phyloP scores from a whole-genome alignment of 2,329 filamentous ascomycete species.

The Fusarium napiforme region DNA sequence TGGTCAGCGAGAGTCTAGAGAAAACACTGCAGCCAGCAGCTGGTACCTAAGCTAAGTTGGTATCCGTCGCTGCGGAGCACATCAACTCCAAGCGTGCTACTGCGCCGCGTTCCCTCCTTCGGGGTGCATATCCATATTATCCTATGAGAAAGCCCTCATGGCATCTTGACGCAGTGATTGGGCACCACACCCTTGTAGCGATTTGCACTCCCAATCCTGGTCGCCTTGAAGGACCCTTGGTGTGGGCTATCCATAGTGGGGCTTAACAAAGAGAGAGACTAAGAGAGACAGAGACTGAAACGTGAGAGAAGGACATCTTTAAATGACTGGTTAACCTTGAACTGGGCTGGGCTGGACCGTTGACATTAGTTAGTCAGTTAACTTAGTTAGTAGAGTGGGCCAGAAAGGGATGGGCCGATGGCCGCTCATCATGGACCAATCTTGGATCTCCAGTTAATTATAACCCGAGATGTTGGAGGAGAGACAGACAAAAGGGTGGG shows the following conservation, averaged over 20 bases:
- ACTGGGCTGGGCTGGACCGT: slow-evolving; percentile 29
- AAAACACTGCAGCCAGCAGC: neutral
- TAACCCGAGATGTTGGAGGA: neutral
- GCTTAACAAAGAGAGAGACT: neutral
- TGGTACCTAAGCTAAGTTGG: neutral
- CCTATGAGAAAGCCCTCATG: slow-evolving; percentile 46
- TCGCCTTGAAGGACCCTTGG: slow-evolving; percentile 31
- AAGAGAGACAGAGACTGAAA: neutral
- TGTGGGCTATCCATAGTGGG: slow-evolving; percentile 25
- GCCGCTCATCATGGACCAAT: slow-evolving; percentile 30
- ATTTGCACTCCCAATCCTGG: slow-evolving; percentile 41
- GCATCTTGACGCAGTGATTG: slow-evolving; percentile 49
- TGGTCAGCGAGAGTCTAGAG: slow-evolving; percentile 25
- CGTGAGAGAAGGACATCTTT: neutral
- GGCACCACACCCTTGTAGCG: slow-evolving; percentile 47
- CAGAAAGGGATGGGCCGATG: slow-evolving; percentile 43
- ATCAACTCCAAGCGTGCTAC: slow-evolving; percentile 36
- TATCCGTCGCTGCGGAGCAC: slow-evolving; percentile 29
- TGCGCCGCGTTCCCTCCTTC: slow-evolving; percentile 59
- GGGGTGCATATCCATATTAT: slow-evolving; percentile 47
- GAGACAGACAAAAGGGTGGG: slow-evolving; percentile 10
- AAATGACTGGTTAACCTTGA: slow-evolving; percentile 17
- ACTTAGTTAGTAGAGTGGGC: slow-evolving; percentile 23
- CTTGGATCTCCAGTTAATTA: slow-evolving; percentile 14
- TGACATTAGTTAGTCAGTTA: slow-evolving; percentile 9